Base-by-base conservation (phyloP, 1,284 basidiomycete species). In the Cutaneotrichosporon daszewskae region DNA sequence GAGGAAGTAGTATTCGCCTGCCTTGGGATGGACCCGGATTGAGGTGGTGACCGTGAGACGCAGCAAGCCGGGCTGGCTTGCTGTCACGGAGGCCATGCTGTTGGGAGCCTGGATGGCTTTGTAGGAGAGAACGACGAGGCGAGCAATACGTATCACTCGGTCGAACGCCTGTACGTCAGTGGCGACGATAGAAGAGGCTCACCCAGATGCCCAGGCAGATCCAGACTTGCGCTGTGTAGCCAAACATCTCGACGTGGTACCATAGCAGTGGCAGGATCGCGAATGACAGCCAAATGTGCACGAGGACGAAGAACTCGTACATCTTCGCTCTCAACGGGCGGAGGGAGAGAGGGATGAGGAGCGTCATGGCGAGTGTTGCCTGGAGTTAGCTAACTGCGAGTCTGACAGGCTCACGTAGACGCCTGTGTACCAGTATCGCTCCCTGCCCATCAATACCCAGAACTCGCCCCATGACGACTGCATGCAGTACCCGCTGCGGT, bases 1-100 rank as follows among this genome's bases (percentile, higher is more conserved):
- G 9, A 64, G 37, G 34, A 57, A 64, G 51, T 57, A 62, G 44
- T 64, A 57, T 14, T 51, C 32, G 1, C 62, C 62, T 4, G 62
- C 49, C 11, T 31, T 25, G 5, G 59, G 59, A 2, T 17, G 43
- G 45, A 54, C 43, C 12, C 28, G 28, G 17, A 57, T 37, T 3
- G 47, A 43, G 5, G 58, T 51, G 16, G 47, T 36, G 26, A 62
- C 51, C 1, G 45, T 37, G n/a, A 64, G 40, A 14, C 58, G 53
- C 12, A 64, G 46, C 19, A 59, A 52, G 4, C 57, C 57, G 1
- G 51, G 40, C 3, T 49, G 18, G 18, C 27, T 26, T 16, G 45
- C 51, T 3, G 51, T 49, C 7, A 54, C 33, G 29, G 35, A 13
- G 9, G 46, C 52, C 3, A 51, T 40, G 12, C 49, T 40, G 42